These are phyloP conservation scores for Suillus spraguei DNA, from an alignment of 768 basidiomycete genomes.

Conservation along the genomic window DNA sequence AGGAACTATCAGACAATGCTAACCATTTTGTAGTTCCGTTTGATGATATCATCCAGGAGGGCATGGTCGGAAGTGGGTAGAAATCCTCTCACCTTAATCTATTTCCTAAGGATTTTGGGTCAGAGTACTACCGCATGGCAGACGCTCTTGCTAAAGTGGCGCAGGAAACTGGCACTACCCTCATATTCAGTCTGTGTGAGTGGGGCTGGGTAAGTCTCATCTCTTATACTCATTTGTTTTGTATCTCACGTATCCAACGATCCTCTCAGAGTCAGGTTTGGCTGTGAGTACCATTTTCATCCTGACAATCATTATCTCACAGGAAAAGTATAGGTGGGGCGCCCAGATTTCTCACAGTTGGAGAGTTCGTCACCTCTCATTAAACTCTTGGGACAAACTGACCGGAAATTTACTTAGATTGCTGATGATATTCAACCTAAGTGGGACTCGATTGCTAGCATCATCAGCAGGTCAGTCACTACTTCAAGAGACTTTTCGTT, in stretches of 20 bases:
- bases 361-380: conserved; percentile 38
- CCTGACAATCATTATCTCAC: background rate
- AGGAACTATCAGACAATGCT: background rate
- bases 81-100: conserved; percentile 6
- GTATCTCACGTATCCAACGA: background rate
- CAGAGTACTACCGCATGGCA: conserved; percentile 64
- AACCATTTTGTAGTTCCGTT: conserved; percentile 46
- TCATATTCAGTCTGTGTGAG: conserved; percentile 64
- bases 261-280: conserved; percentile 56
- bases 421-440: conserved; percentile 33
- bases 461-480: conserved; percentile 52
- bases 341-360: conserved; percentile 40
- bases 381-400: background rate
- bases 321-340: conserved; percentile 34
- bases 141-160: conserved; percentile 53
- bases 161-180: conserved; percentile 48
- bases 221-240: background rate
- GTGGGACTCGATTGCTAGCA: conserved; percentile 54
- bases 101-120: background rate
- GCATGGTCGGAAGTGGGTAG: conserved; percentile 52
- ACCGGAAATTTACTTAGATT: conserved; percentile 16
- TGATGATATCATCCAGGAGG: conserved; percentile 54
- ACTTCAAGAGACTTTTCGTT: background rate
- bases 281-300: conserved; percentile 51
- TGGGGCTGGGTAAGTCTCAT: conserved; percentile 59